Conservation (phyloP, 305 asterid genomes). For the Fraxinus velutina region DNA sequence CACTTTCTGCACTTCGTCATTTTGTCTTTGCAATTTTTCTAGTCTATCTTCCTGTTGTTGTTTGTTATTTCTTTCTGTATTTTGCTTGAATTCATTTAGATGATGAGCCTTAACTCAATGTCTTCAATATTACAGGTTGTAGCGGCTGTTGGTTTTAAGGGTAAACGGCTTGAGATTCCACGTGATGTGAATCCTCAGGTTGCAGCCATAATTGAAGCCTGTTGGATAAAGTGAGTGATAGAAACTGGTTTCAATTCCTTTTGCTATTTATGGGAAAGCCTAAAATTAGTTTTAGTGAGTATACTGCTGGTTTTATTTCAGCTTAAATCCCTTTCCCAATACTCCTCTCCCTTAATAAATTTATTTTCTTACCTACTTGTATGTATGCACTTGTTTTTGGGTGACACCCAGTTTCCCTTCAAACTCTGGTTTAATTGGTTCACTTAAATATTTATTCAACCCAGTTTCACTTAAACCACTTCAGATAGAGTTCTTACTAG, state of each 20-base stretch:
- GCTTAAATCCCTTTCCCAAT: background rate
- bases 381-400: background rate
- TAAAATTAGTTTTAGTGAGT: background rate
- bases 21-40: background rate
- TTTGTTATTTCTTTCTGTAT: background rate
- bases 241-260: background rate
- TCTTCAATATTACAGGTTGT: constrained; percentile 15
- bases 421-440: background rate
- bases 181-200: constrained; percentile 11
- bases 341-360: background rate
- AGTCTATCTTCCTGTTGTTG: background rate
- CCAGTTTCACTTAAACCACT: background rate
- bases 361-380: background rate
- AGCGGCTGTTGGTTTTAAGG: constrained; percentile 16
- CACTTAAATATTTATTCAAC: background rate
- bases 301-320: background rate
- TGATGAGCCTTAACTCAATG: background rate
- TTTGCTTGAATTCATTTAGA: background rate
- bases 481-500: background rate
- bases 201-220: constrained; percentile 16
- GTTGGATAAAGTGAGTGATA: constrained; percentile 17
- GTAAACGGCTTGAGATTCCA: constrained; percentile 13
- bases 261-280: background rate
- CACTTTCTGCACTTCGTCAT: background rate
- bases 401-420: background rate